Evolutionary conservation across 306 rosid species (phyloP).

Genomic region (Prinsepia uniflora): DNA sequence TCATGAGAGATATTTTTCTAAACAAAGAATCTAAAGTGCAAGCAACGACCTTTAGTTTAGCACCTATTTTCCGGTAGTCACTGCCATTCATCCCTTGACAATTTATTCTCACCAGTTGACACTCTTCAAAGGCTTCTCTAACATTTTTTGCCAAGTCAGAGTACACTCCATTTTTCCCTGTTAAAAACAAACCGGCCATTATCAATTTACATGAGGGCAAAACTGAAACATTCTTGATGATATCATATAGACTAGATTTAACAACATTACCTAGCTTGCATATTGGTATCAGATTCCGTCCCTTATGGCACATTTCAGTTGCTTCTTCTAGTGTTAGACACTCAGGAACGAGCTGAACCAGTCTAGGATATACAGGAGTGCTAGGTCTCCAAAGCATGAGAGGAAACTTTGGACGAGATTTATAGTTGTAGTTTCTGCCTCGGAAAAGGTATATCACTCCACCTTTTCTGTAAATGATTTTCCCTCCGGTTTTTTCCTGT

Average conservation of each 20-base stretch:
- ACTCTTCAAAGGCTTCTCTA: constrained; percentile 88
- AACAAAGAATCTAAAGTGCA: constrained; percentile 1
- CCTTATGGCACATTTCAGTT: constrained; percentile 72
- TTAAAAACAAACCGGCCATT: constrained; percentile 1
- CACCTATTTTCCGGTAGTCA: constrained; percentile 85
- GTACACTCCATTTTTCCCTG: constrained; percentile 96
- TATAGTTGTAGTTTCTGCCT: constrained; percentile 89
- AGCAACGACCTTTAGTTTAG: constrained; percentile 70
- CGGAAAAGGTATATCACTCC: constrained; percentile 80
- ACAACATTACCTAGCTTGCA: constrained; percentile 63
- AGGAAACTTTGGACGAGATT: constrained; percentile 76
- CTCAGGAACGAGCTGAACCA: constrained; percentile 61
- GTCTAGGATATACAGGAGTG: constrained; percentile 80
- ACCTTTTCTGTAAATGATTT: constrained; percentile 56
- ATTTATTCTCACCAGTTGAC: constrained; percentile 81
- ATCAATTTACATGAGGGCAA: constrained; percentile 15
- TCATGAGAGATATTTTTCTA: constrained; percentile 1
- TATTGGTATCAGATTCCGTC: constrained; percentile 64
- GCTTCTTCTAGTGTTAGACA: constrained; percentile 69
- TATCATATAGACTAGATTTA: constrained; percentile 3
- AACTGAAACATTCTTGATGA: constrained; percentile 5
- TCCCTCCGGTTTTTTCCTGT: constrained; percentile 89
- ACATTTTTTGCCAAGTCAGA: constrained; percentile 53
- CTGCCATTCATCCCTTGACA: constrained; percentile 88
- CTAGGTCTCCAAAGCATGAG: constrained; percentile 95